Conservation (phyloP, 2,329 filamentous ascomycete species). For the Neonectria neomacrospora region DNA sequence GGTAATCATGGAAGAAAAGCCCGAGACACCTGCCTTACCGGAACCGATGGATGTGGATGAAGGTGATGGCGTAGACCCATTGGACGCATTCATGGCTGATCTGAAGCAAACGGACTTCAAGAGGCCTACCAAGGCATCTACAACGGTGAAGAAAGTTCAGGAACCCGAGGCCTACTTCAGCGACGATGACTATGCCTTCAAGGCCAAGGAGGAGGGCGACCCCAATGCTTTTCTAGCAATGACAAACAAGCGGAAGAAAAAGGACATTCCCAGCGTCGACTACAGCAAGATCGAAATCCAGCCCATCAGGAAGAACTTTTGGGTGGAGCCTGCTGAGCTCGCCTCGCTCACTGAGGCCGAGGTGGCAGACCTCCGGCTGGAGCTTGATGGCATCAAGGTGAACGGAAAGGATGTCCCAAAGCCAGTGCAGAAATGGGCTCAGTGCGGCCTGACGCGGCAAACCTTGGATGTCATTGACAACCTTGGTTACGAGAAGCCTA, state of each 20-base stretch:
- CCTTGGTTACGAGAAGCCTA: slow-evolving; percentile 87
- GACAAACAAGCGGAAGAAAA: slow-evolving; percentile 82
- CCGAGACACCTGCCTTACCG: slow-evolving; percentile 35
- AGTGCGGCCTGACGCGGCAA: slow-evolving; percentile 89
- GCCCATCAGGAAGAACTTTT: slow-evolving; percentile 92
- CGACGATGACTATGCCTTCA: slow-evolving; percentile 77
- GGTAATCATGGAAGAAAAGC: not conserved
- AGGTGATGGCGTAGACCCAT: slow-evolving; percentile 81
- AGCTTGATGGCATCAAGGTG: slow-evolving; percentile 96
- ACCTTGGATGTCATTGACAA: slow-evolving; percentile 86
- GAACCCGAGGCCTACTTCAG: slow-evolving; percentile 89
- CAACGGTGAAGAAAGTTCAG: slow-evolving; percentile 64
- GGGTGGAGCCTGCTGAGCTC: slow-evolving; percentile 88
- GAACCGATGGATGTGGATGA: slow-evolving; percentile 69
- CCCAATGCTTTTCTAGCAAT: slow-evolving; percentile 63
- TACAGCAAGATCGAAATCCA: slow-evolving; percentile 88
- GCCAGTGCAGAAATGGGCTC: slow-evolving; percentile 95
- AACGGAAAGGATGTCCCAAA: slow-evolving; percentile 88
- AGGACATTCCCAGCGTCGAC: slow-evolving; percentile 89
- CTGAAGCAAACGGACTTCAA: slow-evolving; percentile 66
- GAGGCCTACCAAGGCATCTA: slow-evolving; percentile 44
- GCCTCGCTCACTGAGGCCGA: slow-evolving; percentile 86
- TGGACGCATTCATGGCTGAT: slow-evolving; percentile 96
- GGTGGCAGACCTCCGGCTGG: slow-evolving; percentile 80
- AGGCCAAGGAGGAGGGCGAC: slow-evolving; percentile 59